Conservation (phyloP, 2,329 filamentous ascomycete species). For the Fusarium anguioides region DNA sequence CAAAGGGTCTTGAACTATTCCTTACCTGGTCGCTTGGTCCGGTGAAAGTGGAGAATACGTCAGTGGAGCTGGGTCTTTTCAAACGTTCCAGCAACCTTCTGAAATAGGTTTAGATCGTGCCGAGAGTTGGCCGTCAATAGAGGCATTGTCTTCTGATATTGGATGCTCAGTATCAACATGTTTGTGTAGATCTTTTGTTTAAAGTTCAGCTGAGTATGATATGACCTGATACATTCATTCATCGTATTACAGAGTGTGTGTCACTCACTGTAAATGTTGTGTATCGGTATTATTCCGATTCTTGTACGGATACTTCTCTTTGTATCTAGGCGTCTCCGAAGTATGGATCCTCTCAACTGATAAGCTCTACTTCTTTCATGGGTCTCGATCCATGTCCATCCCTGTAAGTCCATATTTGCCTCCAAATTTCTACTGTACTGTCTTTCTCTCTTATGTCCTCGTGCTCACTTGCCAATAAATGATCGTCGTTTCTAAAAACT, state of each 20-base stretch:
- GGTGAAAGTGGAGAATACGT: slow-evolving; percentile 29
- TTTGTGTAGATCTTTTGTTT: too few relatives aligned
- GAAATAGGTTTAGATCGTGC: slow-evolving; percentile 33
- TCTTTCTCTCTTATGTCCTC: background rate
- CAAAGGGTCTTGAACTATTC: slow-evolving; percentile 11
- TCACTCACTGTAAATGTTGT: too few relatives aligned
- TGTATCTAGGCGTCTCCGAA: slow-evolving; percentile 7
- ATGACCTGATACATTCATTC: too few relatives aligned
- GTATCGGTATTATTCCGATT: too few relatives aligned
- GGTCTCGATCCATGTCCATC: background rate
- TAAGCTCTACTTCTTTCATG: slow-evolving; percentile 5
- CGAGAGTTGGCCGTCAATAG: too few relatives aligned
- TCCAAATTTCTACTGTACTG: background rate
- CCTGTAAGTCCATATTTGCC: background rate
- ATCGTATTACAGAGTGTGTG: too few relatives aligned
- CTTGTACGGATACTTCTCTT: too few relatives aligned
- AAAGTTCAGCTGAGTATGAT: too few relatives aligned
- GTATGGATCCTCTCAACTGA: slow-evolving; percentile 14
- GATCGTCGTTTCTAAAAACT: slow-evolving; percentile 1
- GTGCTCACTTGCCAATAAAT: slow-evolving; percentile 4
- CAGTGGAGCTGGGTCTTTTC: slow-evolving; percentile 15
- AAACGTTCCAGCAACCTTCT: slow-evolving; percentile 47
- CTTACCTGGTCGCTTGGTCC: slow-evolving; percentile 7
- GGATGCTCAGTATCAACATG: too few relatives aligned
- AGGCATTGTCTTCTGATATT: too few relatives aligned